Evolutionary conservation across 2,329 filamentous ascomycete genomes (phyloP).

Genomic region (Dichotomopilus funicola): DNA sequence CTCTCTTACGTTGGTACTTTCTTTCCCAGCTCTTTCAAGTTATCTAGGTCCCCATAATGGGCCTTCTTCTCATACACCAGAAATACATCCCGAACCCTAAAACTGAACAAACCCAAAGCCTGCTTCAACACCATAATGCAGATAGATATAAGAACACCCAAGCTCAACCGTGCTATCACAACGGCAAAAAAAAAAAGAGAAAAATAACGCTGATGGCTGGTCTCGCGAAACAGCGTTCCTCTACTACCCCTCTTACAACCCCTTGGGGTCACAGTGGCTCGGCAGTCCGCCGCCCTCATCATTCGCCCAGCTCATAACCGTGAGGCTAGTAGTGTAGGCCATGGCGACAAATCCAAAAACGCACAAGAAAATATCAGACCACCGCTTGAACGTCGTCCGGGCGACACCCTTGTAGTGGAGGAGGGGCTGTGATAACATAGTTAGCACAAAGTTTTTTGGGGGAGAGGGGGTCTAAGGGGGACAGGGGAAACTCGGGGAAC

Average conservation of each 20-base stretch:
- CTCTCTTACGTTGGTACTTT: no score
- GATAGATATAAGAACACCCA: conserved; percentile 1
- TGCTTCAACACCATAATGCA: conserved; percentile 1
- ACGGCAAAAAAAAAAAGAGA: neutral
- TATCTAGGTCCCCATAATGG: no score
- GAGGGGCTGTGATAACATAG: conserved; percentile 58
- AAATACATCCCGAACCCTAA: neutral
- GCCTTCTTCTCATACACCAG: neutral
- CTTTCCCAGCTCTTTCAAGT: no score
- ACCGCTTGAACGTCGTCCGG: conserved; percentile 57
- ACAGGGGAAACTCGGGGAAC: no score
- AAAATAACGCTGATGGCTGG: neutral
- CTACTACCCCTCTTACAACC: neutral
- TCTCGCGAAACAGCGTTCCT: neutral
- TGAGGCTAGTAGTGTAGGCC: conserved; percentile 84
- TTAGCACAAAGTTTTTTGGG: neutral
- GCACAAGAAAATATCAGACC: conserved; percentile 68
- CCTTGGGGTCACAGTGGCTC: conserved; percentile 46
- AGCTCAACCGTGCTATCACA: conserved; percentile 3
- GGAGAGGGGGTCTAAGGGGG: neutral
- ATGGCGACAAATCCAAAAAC: conserved; percentile 81
- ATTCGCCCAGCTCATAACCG: conserved; percentile 76
- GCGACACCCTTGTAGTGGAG: conserved; percentile 82
- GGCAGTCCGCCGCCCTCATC: conserved; percentile 40
- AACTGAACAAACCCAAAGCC: neutral